Conservation (phyloP, 768 basidiomycete species). For the Rhizopogon sp. region DNA sequence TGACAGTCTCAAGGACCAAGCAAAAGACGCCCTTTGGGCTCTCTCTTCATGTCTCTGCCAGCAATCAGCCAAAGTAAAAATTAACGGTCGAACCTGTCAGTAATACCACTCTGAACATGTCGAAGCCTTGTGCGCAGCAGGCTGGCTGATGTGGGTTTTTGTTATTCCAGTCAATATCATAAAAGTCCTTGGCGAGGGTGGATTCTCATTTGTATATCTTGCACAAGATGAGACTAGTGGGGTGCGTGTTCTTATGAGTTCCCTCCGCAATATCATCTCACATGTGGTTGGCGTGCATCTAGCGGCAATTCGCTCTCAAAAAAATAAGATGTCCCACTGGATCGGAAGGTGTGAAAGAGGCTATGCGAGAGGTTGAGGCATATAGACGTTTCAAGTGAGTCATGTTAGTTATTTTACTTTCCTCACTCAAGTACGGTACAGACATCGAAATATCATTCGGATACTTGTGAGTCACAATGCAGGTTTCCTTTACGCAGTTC, state of each 20-base stretch:
- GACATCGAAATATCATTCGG: conserved; percentile 95
- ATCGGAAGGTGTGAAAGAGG: conserved; percentile 82
- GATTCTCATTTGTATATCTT: conserved; percentile 88
- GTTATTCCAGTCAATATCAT: conserved; percentile 69
- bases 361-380: conserved; percentile 87
- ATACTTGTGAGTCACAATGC: conserved; percentile 55
- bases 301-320: conserved; percentile 94
- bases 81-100: conserved; percentile 92
- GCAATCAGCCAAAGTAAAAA: conserved; percentile 84
- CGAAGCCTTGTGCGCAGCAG: not conserved
- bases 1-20: conserved; percentile 63
- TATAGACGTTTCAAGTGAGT: conserved; percentile 90
- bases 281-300: conserved; percentile 7
- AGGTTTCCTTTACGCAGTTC: not conserved
- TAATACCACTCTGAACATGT: conserved; percentile 13
- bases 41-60: conserved; percentile 78
- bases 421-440: conserved; percentile 21
- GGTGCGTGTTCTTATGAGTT: conserved; percentile 36
- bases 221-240: conserved; percentile 85
- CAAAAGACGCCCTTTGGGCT: conserved; percentile 79
- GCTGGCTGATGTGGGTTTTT: conserved; percentile 1
- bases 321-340: conserved; percentile 94
- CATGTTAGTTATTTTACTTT: not conserved
- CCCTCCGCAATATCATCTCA: not conserved
- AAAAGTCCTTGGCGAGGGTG: conserved; percentile 93